Conservation (phyloP, 2,329 filamentous ascomycete species). For the Ophiocordyceps robertsii region DNA sequence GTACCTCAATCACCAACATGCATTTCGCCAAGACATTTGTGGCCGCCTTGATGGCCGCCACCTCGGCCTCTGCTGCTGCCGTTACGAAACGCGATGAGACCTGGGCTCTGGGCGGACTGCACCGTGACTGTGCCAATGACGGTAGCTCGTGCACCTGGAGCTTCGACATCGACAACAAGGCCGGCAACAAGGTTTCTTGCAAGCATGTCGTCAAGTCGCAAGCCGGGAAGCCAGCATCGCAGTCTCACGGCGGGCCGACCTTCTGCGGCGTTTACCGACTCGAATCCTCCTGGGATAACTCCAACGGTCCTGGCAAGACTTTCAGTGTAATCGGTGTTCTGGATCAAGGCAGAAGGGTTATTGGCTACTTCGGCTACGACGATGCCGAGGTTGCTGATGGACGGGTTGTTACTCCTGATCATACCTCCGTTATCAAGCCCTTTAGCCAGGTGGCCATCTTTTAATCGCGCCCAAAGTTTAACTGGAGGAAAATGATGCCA, state of each 20-base stretch:
- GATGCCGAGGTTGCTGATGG: background rate
- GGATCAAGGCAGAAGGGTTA: background rate
- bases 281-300: background rate
- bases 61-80: background rate
- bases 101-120: background rate
- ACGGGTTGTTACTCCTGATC: background rate
- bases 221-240: background rate
- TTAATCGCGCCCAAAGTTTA: background rate
- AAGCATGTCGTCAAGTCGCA: background rate
- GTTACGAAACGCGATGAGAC: background rate
- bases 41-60: background rate
- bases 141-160: background rate
- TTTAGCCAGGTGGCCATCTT: background rate
- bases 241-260: background rate
- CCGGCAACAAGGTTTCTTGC: background rate
- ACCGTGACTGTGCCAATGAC: background rate
- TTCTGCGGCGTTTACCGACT: background rate
- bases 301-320: background rate
- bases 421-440: background rate
- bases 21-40: background rate
- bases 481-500: no score
- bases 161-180: background rate
- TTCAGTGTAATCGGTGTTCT: background rate
- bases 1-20: background rate
- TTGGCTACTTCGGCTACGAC: background rate